phyloP scores from a whole-genome alignment of 441 rosid genomes.

The Jatropha multifida region DNA sequence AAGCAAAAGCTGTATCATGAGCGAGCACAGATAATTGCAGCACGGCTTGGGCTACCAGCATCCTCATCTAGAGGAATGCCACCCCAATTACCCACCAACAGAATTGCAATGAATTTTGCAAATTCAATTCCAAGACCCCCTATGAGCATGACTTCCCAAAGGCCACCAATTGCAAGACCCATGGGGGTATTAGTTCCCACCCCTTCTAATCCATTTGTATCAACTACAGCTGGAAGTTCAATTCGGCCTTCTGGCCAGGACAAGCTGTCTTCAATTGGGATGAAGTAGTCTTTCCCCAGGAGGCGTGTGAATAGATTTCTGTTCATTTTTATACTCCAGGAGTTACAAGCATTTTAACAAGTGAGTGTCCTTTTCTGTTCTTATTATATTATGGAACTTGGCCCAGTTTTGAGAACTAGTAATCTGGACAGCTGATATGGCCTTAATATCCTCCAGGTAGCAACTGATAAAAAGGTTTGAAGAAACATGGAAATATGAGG shows the following conservation, averaged over 20 bases:
- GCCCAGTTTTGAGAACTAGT: conserved; percentile 8
- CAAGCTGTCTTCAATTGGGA: conserved; percentile 37
- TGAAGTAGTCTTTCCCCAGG: conserved; percentile 33
- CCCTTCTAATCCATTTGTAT: conserved; percentile 43
- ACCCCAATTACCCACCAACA: conserved; percentile 58
- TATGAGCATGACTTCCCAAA: conserved; percentile 52
- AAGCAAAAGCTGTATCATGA: conserved; percentile 86
- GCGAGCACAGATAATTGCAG: conserved; percentile 88
- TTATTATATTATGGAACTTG: not conserved
- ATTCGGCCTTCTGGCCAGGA: conserved; percentile 52
- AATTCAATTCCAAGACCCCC: conserved; percentile 68
- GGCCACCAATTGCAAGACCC: conserved; percentile 73
- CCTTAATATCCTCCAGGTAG: not conserved
- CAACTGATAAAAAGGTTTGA: not conserved
- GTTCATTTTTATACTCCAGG: conserved; percentile 15
- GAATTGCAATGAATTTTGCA: conserved; percentile 60
- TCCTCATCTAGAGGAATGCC: conserved; percentile 65
- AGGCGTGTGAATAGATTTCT: conserved; percentile 28
- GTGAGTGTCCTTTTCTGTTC: conserved; percentile 25
- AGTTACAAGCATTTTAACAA: conserved; percentile 21
- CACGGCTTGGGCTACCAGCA: conserved; percentile 73
- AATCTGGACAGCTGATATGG: conserved; percentile 8
- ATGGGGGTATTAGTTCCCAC: conserved; percentile 44
- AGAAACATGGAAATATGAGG: not conserved
- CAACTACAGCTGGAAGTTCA: conserved; percentile 53